Conservation (phyloP, 208 protist species). For the Angomonas deanei region DNA sequence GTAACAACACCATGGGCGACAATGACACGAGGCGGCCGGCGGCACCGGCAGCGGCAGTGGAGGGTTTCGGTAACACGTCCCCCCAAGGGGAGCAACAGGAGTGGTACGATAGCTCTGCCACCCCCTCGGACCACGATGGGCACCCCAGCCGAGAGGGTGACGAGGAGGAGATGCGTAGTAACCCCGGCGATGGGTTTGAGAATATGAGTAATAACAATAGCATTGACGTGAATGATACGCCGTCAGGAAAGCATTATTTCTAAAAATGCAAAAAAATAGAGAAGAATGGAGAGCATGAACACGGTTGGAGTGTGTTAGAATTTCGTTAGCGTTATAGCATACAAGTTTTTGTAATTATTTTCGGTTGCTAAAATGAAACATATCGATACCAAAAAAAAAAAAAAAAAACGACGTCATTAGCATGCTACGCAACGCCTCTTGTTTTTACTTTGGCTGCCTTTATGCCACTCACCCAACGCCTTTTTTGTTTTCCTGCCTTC, state of each 20-base stretch:
- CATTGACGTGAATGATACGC: not conserved
- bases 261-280: not conserved
- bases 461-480: not conserved
- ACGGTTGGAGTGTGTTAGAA: no score
- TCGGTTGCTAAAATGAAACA: no score
- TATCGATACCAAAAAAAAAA: no score
- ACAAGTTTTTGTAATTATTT: no score
- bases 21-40: not conserved
- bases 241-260: not conserved
- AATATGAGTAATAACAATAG: not conserved
- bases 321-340: no score
- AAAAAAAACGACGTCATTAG: not conserved
- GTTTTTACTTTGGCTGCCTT: conserved; percentile 1
- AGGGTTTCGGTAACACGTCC: not conserved
- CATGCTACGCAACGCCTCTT: no score
- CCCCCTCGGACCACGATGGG: not conserved
- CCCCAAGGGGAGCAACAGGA: not conserved
- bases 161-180: not conserved
- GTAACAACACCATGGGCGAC: conserved; percentile 9
- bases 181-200: not conserved
- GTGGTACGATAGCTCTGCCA: not conserved
- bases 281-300: no score
- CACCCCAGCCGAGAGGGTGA: not conserved
- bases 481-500: conserved; percentile 10
- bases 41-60: not conserved